Base-by-base conservation (phyloP, 1,284 basidiomycete genomes). In the Cryptococcus floricola region DNA sequence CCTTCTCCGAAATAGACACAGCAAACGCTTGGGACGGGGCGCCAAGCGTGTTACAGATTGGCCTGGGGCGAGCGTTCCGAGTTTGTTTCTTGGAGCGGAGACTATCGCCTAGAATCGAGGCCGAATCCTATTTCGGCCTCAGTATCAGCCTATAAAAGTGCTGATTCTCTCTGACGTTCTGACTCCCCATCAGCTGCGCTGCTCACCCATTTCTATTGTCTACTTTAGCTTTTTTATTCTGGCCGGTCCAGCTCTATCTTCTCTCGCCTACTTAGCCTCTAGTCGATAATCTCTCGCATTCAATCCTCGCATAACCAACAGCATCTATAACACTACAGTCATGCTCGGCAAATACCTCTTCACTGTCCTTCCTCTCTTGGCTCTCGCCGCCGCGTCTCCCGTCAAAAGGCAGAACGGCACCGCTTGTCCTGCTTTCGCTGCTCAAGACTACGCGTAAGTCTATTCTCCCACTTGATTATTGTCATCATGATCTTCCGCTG, bases 381-480 rank as follows among this genome's bases (percentile, higher is more conserved):
- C 38, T 9, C 9, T 42, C 18, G 41, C 27, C 7, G 16, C n/a
- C 10, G 54, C 48, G 5, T 45, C 23, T 12, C 54, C 49, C 7
- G 10, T 34, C 16, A 48, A 50, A 37, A 37, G 48, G 31, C 31
- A 34, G 10, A 34, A 34, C 31, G 31, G 31, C 28, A 42, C 39
- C 16, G 39, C 23, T 5, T 60, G 55, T 37, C 48, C 55, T 39
- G 13, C 58, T 5, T 60, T 60, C 31, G 54, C 54, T 25, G 39
- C 56, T 13, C 51, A 53, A 31, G 54, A 56, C 34, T 60, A 60
- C 34, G 47, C 54, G 58, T 60, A 39, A 42, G 54, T 48, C 16
- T 1, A 45, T 28, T 18, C 25, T 28, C 5, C 5, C 34, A 3
- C 48, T 31, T 38, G 27, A 7, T 23, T 3, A 23, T n/a, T 6